Evolutionary conservation across 257 asterid genomes (phyloP).

Genomic region (Solanum microdontum): DNA sequence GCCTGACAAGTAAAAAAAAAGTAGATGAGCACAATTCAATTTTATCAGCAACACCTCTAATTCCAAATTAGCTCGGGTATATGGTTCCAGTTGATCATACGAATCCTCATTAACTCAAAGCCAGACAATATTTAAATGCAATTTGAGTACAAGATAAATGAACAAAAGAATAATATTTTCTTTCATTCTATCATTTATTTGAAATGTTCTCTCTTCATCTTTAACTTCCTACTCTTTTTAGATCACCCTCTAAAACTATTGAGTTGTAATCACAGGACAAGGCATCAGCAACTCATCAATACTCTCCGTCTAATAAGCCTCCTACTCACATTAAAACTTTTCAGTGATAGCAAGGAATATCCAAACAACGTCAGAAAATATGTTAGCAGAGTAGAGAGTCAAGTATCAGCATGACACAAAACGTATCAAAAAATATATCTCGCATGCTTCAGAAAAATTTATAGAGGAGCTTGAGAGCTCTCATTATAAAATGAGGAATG

Average conservation of each 20-base stretch:
- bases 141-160: background rate
- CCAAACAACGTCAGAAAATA: background rate
- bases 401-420: background rate
- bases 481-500: background rate
- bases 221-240: background rate
- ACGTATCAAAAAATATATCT: background rate
- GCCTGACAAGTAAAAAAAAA: conserved; percentile 32
- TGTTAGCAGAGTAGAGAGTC: background rate
- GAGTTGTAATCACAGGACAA: background rate
- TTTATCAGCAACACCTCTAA: background rate
- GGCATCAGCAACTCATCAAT: background rate
- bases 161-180: background rate
- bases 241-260: background rate
- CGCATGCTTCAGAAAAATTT: background rate
- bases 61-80: background rate
- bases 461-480: background rate
- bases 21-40: background rate
- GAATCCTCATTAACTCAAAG: background rate
- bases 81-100: background rate
- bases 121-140: background rate
- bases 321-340: background rate
- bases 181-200: background rate
- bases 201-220: background rate
- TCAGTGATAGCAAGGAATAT: background rate
- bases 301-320: background rate